Evolutionary conservation across 2,329 filamentous ascomycete species (phyloP).

Genomic region (Botryotinia convoluta): DNA sequence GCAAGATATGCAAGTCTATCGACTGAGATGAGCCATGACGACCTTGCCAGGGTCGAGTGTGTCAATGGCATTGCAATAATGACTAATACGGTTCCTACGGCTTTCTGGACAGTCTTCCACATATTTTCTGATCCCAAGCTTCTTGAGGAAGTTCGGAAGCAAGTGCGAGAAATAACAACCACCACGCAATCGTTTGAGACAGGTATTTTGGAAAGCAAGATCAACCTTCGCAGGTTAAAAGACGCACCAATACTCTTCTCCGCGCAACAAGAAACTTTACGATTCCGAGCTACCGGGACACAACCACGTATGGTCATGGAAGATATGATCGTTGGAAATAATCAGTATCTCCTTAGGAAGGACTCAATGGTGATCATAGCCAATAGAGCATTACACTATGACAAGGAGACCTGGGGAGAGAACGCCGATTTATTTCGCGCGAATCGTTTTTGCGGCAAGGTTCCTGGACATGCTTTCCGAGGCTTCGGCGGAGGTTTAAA

Average conservation of each 20-base stretch:
- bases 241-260: conserved; percentile 5
- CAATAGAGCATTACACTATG: not conserved
- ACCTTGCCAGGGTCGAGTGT: conserved; percentile 9
- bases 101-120: conserved; percentile 13
- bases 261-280: conserved; percentile 5
- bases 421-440: not conserved
- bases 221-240: not conserved
- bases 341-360: conserved; percentile 11
- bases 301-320: conserved; percentile 7
- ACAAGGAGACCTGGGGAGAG: not conserved
- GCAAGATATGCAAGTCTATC: not conserved
- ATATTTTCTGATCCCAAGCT: not conserved
- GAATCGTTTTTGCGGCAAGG: not conserved
- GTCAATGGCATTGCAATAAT: conserved; percentile 13
- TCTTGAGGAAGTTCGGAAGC: not conserved
- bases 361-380: conserved; percentile 5
- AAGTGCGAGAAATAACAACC: not conserved
- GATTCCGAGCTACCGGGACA: not conserved
- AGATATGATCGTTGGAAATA: not conserved
- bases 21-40: not conserved
- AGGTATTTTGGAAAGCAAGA: not conserved
- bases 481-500: conserved; percentile 11
- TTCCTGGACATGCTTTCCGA: not conserved
- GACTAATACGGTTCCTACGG: conserved; percentile 3
- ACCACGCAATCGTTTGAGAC: not conserved